phyloP scores from a whole-genome alignment of 2,329 filamentous ascomycete genomes.

The Ophiostoma pallidulum region DNA sequence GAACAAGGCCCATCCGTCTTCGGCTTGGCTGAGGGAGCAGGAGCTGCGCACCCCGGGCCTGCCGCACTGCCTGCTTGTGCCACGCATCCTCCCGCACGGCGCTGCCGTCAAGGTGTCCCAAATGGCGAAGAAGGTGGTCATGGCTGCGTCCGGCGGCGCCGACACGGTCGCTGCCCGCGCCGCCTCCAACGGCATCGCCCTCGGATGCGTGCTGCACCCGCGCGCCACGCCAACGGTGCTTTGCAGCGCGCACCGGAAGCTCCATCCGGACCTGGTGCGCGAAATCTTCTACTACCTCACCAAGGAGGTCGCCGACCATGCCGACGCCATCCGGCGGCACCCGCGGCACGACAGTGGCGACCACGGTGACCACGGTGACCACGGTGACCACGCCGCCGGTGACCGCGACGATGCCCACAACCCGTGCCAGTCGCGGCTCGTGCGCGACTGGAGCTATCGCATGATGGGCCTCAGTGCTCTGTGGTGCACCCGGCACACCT shows the following conservation, averaged over 20 bases:
- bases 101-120: constrained; percentile 25
- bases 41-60: constrained; percentile 7
- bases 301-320: constrained; percentile 14
- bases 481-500: constrained; percentile 12
- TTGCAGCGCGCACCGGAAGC: constrained; percentile 15
- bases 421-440: background rate
- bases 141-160: constrained; percentile 8
- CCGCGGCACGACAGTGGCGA: background rate
- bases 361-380: background rate
- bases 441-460: constrained; percentile 17
- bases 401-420: background rate
- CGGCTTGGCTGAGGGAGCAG: constrained; percentile 12
- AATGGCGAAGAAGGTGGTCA: constrained; percentile 11
- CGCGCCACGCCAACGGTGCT: constrained; percentile 14
- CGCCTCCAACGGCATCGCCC: constrained; percentile 5
- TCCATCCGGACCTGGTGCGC: constrained; percentile 18
- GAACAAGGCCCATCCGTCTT: background rate
- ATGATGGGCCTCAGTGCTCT: constrained; percentile 15
- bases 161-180: constrained; percentile 8
- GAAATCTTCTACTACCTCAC: constrained; percentile 26
- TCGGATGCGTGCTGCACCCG: constrained; percentile 4
- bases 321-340: constrained; percentile 15
- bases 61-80: constrained; percentile 6
- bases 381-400: background rate
- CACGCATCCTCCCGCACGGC: constrained; percentile 20